Base-by-base conservation (phyloP, 148 eudicot genomes). In the Arctostaphylos glauca region DNA sequence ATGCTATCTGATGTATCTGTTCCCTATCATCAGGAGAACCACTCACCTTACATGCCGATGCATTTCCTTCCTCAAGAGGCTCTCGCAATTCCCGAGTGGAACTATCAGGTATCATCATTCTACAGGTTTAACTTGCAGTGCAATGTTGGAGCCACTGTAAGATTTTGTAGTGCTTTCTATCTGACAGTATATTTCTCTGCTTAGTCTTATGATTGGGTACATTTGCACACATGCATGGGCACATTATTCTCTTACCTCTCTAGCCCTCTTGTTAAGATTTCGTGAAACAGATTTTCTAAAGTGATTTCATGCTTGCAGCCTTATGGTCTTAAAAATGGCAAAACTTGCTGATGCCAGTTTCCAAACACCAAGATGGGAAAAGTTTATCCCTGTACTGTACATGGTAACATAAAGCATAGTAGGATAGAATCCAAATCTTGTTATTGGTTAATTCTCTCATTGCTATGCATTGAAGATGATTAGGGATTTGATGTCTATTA, bases 41-140 rank as follows among this genome's bases (percentile, higher is more conserved):
- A 72, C 66, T 79, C 64, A 66, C 77, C 86, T 76, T 86, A 78
- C 84, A 58, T 85, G 78, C 79, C 80, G 18, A 86, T 80, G 83
- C 84, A 64, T 77, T 46, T 88, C 60, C 82, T 83, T 83, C 82
- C 84, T 84, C 93, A 83, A 82, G 85, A 81, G 83, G 70, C 82
- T 41, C 82, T 85, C 16, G 88, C 70, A 81, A 80, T 76, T 81
- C 82, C 87, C 76, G 84, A 58, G 43, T 84, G 86, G 86, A 82
- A 83, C 76, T 83, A 82, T 83, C 90, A 91, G 93, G 93, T 91
- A 89, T 38, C 48, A 47, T 46, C 77, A 64, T 14, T 80, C 18
- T 60, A 16, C 25, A 46, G 16, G 10, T 2, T 12, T 21, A 50
- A 52, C 18, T 38, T 80, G 60, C 9, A 3, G 60, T 2, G 76